Evolutionary conservation across 139 green algal genomes (phyloP).

Genomic region (Closterium sp.): DNA sequence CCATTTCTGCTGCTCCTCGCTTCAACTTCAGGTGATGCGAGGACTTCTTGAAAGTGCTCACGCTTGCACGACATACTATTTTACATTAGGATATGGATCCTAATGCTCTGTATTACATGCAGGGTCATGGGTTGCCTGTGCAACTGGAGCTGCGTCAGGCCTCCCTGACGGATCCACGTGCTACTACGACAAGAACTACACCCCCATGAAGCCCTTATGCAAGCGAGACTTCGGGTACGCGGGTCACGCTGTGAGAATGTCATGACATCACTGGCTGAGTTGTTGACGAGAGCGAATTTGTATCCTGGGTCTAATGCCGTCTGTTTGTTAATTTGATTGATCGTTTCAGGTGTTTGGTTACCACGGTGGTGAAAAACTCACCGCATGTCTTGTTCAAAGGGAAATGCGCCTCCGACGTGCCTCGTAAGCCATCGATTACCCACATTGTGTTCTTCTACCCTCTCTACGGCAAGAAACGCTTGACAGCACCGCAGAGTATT

Average conservation of each 20-base stretch:
- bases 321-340: neutral
- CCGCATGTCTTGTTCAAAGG: neutral
- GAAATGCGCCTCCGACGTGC: neutral
- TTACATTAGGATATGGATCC: no score
- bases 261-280: no score
- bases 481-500: neutral
- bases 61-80: no score
- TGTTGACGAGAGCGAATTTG: no score
- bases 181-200: neutral
- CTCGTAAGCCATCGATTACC: neutral
- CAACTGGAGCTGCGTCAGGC: neutral
- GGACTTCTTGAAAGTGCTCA: no score
- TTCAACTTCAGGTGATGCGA: neutral
- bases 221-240: neutral
- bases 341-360: neutral
- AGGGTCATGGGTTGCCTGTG: neutral
- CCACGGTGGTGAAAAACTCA: neutral
- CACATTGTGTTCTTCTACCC: no score
- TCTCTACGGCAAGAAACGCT: neutral
- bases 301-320: no score
- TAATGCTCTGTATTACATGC: neutral
- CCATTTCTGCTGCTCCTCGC: neutral
- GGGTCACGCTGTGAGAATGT: neutral
- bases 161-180: neutral
- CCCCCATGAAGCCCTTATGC: neutral